Conservation (phyloP, 345 rosid genomes). For the Hirschfeldia incana region DNA sequence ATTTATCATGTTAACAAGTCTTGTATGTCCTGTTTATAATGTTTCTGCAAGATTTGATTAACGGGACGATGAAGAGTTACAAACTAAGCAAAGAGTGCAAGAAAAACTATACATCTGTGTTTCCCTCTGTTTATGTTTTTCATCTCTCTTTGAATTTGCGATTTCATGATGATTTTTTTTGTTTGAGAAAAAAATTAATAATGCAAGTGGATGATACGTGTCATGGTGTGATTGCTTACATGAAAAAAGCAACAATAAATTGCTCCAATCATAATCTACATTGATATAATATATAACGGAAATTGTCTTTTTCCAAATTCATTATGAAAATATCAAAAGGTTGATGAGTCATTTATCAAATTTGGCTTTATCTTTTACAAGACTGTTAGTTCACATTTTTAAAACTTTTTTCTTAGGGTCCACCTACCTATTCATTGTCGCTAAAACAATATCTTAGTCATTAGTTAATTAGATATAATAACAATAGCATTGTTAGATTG, state of each 20-base stretch:
- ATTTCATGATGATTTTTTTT: conserved; percentile 15
- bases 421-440: conserved; percentile 32
- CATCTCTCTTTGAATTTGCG: conserved; percentile 28
- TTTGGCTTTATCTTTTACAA: conserved; percentile 29
- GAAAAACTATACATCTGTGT: conserved; percentile 31
- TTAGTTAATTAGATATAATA: not conserved
- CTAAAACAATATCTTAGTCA: conserved; percentile 29
- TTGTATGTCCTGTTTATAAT: conserved; percentile 36
- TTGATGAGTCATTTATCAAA: conserved; percentile 31
- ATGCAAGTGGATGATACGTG: conserved; percentile 24
- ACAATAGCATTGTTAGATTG: not conserved
- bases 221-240: conserved; percentile 15
- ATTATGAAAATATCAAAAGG: conserved; percentile 2
- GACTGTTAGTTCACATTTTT: conserved; percentile 27
- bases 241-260: not conserved
- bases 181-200: not conserved
- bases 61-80: not conserved
- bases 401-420: conserved; percentile 1
- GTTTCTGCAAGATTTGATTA: conserved; percentile 37
- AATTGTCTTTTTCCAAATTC: conserved; percentile 3
- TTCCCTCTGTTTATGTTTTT: conserved; percentile 34
- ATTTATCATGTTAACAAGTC: conserved; percentile 35
- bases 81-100: conserved; percentile 29
- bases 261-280: conserved; percentile 24
- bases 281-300: not conserved